phyloP scores from a whole-genome alignment of 202 grass and related monocot species.

The Carex sylvatica region DNA sequence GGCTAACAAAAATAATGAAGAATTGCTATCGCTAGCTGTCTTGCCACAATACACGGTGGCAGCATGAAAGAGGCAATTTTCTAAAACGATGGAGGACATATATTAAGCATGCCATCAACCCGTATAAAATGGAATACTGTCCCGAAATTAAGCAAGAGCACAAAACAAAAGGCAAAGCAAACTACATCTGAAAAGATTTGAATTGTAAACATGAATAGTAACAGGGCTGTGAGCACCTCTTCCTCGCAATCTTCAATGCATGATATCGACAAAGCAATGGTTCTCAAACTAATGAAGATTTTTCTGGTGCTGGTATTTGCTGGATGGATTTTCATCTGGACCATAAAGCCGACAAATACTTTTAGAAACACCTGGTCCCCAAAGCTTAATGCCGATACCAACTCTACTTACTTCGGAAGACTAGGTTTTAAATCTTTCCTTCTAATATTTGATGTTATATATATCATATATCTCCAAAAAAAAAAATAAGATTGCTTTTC shows the following conservation, averaged over 20 bases:
- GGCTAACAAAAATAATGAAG: not conserved
- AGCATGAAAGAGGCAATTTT: not conserved
- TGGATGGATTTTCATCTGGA: slow-evolving; percentile 51
- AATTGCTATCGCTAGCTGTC: not conserved
- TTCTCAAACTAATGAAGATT: slow-evolving; percentile 24
- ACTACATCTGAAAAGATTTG: not conserved
- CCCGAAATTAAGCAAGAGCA: not conserved
- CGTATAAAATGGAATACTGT: slow-evolving; percentile 23
- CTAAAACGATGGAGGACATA: slow-evolving; percentile 1
- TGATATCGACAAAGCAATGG: not conserved
- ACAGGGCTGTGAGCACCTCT: not conserved
- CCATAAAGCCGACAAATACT: slow-evolving; percentile 20
- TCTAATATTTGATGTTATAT: not conserved
- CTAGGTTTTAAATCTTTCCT: slow-evolving; percentile 31
- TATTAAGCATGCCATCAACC: slow-evolving; percentile 27
- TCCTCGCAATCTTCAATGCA: not conserved
- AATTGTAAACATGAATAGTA: slow-evolving; percentile 2
- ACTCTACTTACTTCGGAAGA: slow-evolving; percentile 45
- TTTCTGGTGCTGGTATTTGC: slow-evolving; percentile 36
- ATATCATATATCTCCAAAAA: not conserved
- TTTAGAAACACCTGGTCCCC: slow-evolving; percentile 33
- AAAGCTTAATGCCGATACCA: slow-evolving; percentile 29
- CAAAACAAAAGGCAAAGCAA: not conserved
- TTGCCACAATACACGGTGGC: not conserved
- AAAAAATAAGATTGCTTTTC: not conserved